A percentile compares a stretch with the other conserved stretches of the same genome.
phyloP scores from a whole-genome alignment of 2,329 filamentous ascomycete genomes.

The Didymella exigua region DNA sequence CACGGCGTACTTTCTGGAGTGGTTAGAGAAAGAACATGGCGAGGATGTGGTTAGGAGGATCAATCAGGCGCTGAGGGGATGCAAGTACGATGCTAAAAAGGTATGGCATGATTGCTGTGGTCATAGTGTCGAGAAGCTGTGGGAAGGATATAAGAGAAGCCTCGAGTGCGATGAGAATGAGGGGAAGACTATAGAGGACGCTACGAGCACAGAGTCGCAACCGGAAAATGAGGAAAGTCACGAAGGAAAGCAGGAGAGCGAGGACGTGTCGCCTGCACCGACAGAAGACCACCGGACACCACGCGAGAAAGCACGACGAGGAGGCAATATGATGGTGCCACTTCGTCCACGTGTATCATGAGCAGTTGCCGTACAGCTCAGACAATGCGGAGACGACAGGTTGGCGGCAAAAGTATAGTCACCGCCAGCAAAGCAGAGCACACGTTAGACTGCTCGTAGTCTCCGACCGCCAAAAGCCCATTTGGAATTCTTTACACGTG shows the following conservation, averaged over 20 bases:
- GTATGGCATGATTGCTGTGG: conserved; percentile 76
- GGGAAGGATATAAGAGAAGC: conserved; percentile 70
- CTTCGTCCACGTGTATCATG: conserved; percentile 7
- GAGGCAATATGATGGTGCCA: conserved; percentile 23
- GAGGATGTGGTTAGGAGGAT: conserved; percentile 60
- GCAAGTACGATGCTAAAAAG: conserved; percentile 66
- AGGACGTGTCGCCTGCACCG: background rate
- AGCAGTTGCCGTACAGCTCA: too few species aligned
- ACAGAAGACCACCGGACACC: conserved; percentile 13
- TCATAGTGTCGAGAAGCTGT: conserved; percentile 69
- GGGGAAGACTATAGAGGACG: background rate
- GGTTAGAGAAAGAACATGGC: conserved; percentile 71
- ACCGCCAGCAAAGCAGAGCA: too few species aligned
- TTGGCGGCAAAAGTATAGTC: too few species aligned
- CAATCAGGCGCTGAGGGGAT: conserved; percentile 69
- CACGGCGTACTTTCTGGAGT: conserved; percentile 90
- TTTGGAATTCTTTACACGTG: too few species aligned
- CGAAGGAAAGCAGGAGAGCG: background rate
- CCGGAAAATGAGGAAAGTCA: background rate
- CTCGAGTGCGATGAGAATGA: conserved; percentile 43
- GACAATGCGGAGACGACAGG: too few species aligned
- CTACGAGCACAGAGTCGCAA: background rate
- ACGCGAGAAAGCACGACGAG: conserved; percentile 20
- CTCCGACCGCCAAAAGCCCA: too few species aligned
- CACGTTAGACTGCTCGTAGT: too few species aligned